Evolutionary conservation across 352 stramenopile genomes (phyloP), one percentile per base, ranked within the genome.

Genomic region (Pythium aphanidermatum): DNA sequence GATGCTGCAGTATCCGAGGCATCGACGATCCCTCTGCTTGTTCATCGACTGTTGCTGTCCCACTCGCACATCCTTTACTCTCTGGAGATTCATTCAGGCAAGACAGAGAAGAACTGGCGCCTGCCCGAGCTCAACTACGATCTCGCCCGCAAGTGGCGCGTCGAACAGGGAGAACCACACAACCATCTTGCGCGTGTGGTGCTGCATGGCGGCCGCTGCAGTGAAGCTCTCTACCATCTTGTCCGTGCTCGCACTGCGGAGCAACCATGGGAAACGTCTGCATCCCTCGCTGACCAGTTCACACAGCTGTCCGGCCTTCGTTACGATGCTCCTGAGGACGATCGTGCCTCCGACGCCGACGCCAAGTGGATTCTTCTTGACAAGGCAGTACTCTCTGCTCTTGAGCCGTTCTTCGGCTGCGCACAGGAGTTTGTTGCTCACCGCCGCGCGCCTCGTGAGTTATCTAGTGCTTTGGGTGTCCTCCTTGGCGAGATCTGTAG

Each of bases 211-310:
- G 27, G 33, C 1, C 54, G 54, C 3, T 48, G 39, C 9, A 35
- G 28, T 7, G 54, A 62, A 32, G 54, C 54, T 5, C 34, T 62
- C 3, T 62, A 62, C 35, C 54, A 62, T 39, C 31, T 62, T 34
- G 31, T 57, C 14, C 46, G 54, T 1, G 46, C 45, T 5, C 26
- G 34, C 4, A 31, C 52, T 1, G 38, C 40, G 13, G 24, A 17
- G 2, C 16, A 29, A 3, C 46, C 40, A 13, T 62, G 41, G 23
- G 46, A 36, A 2, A 57, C 28, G 14, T 47, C 54, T 1, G 40
- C 30, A 4, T 49, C 38, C 13, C 33, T 62, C 1, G 46, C 32
- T 6, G 54, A 62, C 11, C 54, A 55, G 23, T 62, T 53, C 24
- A 16, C 31, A 1, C 46, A 56, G 9, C 27, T 62, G 3, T 32